A percentile compares a stretch with the other conserved stretches of the same genome.
Evolutionary conservation across 768 basidiomycete species (phyloP).

Genomic region (Russula emetica): DNA sequence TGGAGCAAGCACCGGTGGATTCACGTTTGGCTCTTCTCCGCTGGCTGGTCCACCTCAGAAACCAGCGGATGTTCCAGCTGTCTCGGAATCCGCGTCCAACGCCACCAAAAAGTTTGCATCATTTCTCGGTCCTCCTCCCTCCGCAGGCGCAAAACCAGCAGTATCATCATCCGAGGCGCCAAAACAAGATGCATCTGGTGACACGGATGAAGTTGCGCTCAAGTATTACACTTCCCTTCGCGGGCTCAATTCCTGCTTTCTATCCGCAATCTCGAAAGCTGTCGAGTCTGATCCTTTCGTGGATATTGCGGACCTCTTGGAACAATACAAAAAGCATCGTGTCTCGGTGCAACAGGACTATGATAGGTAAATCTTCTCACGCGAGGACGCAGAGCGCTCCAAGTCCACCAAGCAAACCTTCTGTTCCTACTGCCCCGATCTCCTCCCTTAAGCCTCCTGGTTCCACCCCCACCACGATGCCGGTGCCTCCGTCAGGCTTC

Average conservation of each 20-base stretch:
- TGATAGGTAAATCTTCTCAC: conserved; percentile 36
- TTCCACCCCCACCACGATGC: conserved; percentile 30
- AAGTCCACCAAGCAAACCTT: conserved; percentile 5
- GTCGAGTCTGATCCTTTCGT: conserved; percentile 66
- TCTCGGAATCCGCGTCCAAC: conserved; percentile 28
- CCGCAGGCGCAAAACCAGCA: conserved; percentile 12
- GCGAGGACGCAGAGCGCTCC: conserved; percentile 1
- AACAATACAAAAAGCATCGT: conserved; percentile 57
- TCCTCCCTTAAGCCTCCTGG: conserved; percentile 6
- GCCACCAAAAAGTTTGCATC: conserved; percentile 27
- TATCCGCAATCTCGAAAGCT: conserved; percentile 53
- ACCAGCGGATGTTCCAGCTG: conserved; percentile 29
- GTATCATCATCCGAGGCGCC: conserved; percentile 21
- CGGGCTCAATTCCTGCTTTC: conserved; percentile 65
- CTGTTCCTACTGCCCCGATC: background rate
- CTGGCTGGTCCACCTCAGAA: conserved; percentile 29
- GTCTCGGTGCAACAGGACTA: conserved; percentile 52
- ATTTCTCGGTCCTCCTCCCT: conserved; percentile 24
- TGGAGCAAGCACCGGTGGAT: conserved; percentile 37
- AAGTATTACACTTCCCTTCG: conserved; percentile 69
- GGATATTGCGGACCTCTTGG: conserved; percentile 54
- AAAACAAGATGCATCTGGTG: conserved; percentile 19
- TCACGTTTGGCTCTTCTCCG: conserved; percentile 39
- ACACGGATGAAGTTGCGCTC: conserved; percentile 34
- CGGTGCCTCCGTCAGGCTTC: conserved; percentile 41